phyloP scores from a whole-genome alignment of 148 eudicot species.

The Suaeda aralocaspica region DNA sequence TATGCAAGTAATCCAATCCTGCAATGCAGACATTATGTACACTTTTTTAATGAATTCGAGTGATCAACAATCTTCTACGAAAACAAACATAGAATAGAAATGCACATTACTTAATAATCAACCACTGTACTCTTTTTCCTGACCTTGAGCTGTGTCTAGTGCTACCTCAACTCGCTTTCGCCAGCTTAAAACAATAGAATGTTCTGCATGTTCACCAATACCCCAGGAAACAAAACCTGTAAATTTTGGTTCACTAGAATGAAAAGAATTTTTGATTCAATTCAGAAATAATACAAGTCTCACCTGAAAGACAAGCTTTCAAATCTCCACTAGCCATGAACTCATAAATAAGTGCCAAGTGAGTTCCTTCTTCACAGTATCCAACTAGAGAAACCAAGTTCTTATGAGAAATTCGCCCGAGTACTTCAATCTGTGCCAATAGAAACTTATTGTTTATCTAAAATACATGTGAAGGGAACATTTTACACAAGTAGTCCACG shows the following conservation, averaged over 20 bases:
- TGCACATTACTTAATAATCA: neutral
- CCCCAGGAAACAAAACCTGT: neutral
- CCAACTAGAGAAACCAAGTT: conserved; percentile 46
- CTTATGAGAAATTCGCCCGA: conserved; percentile 41
- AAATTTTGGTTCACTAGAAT: neutral
- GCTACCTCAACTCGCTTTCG: conserved; percentile 40
- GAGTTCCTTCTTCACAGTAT: conserved; percentile 41
- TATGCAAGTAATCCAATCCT: conserved; percentile 48
- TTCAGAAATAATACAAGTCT: neutral
- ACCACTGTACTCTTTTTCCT: neutral
- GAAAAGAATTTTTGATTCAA: neutral
- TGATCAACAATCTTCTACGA: neutral
- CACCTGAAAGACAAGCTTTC: conserved; percentile 33
- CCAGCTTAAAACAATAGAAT: conserved; percentile 33
- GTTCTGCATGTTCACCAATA: conserved; percentile 15
- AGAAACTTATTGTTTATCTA: neutral
- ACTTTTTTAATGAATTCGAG: neutral
- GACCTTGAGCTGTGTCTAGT: conserved; percentile 48
- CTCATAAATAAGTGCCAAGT: conserved; percentile 46
- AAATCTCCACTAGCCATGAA: conserved; percentile 48
- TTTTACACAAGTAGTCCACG: too few relatives aligned
- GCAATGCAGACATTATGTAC: neutral
- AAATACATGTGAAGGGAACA: neutral
- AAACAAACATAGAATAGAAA: neutral
- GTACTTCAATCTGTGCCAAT: conserved; percentile 33